phyloP scores from a whole-genome alignment of 768 basidiomycete genomes.

The Lactarius sanguifluus region DNA sequence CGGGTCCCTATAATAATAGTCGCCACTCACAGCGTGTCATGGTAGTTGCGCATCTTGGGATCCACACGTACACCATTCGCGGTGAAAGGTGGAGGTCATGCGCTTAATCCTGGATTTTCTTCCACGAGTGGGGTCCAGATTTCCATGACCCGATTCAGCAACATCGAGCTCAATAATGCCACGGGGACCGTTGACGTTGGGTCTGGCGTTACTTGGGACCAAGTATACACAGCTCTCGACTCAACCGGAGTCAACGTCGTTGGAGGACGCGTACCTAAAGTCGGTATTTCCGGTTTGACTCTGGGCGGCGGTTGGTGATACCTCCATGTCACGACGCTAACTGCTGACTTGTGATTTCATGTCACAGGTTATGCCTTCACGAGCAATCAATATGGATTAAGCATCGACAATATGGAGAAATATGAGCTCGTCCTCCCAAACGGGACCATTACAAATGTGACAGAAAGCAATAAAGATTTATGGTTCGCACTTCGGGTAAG shows the following conservation, averaged over 20 bases:
- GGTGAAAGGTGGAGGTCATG: slow-evolving; percentile 29
- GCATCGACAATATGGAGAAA: slow-evolving; percentile 35
- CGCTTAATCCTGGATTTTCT: slow-evolving; percentile 30
- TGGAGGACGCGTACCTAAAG: slow-evolving; percentile 29
- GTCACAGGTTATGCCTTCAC: neutral
- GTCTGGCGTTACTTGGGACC: slow-evolving; percentile 33
- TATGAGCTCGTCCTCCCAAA: slow-evolving; percentile 36
- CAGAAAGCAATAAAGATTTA: neutral
- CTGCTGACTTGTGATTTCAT: neutral
- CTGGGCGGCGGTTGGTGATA: neutral
- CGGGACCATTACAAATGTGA: slow-evolving; percentile 27
- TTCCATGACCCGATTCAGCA: slow-evolving; percentile 31
- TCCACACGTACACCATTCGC: neutral
- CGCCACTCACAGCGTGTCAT: neutral
- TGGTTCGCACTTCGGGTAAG: slow-evolving; percentile 25
- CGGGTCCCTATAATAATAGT: too few species aligned
- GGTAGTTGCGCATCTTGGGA: slow-evolving; percentile 23
- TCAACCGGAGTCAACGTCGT: slow-evolving; percentile 29
- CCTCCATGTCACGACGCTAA: neutral
- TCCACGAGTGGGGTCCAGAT: slow-evolving; percentile 35
- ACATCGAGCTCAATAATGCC: slow-evolving; percentile 1
- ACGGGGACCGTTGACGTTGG: slow-evolving; percentile 27
- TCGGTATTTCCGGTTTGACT: slow-evolving; percentile 31
- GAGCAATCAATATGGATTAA: neutral
- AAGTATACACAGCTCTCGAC: slow-evolving; percentile 28